phyloP scores from a whole-genome alignment of 129 eudicot genomes.

The Arctium minus region DNA sequence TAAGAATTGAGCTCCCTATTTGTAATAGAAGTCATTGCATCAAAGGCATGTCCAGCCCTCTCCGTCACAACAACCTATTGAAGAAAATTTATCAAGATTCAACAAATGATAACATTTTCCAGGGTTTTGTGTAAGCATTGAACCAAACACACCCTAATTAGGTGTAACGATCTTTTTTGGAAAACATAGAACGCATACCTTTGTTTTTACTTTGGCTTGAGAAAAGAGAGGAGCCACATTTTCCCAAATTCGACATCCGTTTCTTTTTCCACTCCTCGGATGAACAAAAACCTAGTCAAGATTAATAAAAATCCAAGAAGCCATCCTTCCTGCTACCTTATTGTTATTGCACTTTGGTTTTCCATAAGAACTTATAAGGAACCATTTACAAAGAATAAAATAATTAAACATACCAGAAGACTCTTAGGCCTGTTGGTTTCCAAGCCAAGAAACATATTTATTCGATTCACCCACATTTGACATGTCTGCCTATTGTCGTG shows the following conservation, averaged over 20 bases:
- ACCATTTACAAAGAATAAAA: not conserved
- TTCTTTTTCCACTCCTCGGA: conserved; percentile 83
- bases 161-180: not conserved
- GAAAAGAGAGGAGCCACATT: conserved; percentile 66
- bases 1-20: conserved; percentile 54
- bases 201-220: conserved; percentile 65
- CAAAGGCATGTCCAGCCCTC: conserved; percentile 84
- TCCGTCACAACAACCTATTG: conserved; percentile 68
- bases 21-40: conserved; percentile 57
- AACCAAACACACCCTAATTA: not conserved
- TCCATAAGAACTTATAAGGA: not conserved
- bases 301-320: conserved; percentile 15
- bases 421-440: conserved; percentile 64
- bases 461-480: conserved; percentile 48
- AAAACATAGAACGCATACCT: conserved; percentile 36
- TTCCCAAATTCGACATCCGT: conserved; percentile 70
- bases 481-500: conserved; percentile 48
- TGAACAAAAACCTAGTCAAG: conserved; percentile 77
- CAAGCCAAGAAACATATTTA: conserved; percentile 33
- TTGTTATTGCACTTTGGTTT: not conserved
- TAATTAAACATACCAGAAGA: conserved; percentile 60
- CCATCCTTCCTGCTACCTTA: not conserved
- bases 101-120: not conserved
- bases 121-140: not conserved
- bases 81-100: not conserved